phyloP scores from a whole-genome alignment of 352 stramenopile species.

The Pythium volutum region DNA sequence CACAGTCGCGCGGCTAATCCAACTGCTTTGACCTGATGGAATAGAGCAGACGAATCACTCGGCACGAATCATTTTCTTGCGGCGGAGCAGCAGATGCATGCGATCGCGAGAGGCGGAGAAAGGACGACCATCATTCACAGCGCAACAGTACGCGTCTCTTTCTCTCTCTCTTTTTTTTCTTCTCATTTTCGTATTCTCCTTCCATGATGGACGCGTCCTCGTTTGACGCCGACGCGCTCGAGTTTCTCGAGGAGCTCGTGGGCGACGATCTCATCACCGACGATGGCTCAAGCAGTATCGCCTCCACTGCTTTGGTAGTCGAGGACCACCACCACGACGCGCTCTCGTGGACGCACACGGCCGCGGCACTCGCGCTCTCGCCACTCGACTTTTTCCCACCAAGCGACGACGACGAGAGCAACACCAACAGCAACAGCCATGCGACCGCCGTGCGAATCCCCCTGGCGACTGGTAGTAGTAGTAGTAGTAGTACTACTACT shows the following conservation, averaged over 20 bases:
- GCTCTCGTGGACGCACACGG: neutral
- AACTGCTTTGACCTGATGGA: no score
- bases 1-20: no score
- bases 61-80: neutral
- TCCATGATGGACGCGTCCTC: neutral
- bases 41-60: neutral
- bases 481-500: no score
- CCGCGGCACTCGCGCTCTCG: neutral
- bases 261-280: neutral
- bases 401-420: conserved; percentile 1
- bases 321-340: conserved; percentile 2
- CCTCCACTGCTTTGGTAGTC: no score
- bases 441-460: neutral
- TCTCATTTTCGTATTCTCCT: neutral
- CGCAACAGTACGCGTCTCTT: no score
- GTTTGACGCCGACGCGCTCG: conserved; percentile 1
- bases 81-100: no score
- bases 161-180: neutral
- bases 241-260: conserved; percentile 7
- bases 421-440: neutral
- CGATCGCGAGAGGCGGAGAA: no score
- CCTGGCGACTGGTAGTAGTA: no score
- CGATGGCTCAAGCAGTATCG: no score
- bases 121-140: neutral
- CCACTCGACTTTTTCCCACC: conserved; percentile 5